phyloP scores from a whole-genome alignment of 257 asterid genomes.

The Verbascum thapsus region DNA sequence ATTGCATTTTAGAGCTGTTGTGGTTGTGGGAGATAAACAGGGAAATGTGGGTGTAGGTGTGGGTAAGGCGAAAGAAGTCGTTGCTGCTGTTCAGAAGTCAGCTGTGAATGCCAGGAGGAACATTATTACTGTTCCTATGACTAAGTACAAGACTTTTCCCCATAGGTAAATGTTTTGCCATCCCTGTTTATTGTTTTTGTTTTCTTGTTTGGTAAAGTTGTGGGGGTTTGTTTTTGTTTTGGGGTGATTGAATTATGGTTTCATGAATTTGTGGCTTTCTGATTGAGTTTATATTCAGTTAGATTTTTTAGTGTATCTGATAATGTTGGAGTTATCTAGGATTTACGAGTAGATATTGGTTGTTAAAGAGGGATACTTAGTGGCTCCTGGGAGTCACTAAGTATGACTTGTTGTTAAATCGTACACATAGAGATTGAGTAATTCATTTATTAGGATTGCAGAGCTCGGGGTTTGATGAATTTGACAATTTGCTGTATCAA shows the following conservation, averaged over 20 bases:
- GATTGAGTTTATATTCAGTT: slow-evolving; percentile 10
- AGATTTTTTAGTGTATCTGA: slow-evolving; percentile 11
- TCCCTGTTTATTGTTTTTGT: background rate
- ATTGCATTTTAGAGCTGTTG: slow-evolving; percentile 80
- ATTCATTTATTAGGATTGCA: background rate
- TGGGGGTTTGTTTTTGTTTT: background rate
- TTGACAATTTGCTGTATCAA: background rate
- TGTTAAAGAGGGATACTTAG: too few species aligned
- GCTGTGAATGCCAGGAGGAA: slow-evolving; percentile 89
- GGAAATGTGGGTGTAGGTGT: slow-evolving; percentile 96
- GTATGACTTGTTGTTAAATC: background rate
- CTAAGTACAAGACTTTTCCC: slow-evolving; percentile 88
- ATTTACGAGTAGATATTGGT: background rate
- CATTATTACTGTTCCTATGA: slow-evolving; percentile 74
- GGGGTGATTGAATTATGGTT: slow-evolving; percentile 5
- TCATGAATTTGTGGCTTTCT: background rate
- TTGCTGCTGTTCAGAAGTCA: slow-evolving; percentile 82
- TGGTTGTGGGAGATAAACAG: slow-evolving; percentile 86
- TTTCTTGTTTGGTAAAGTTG: background rate
- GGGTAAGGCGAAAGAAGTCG: slow-evolving; percentile 89
- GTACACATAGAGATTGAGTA: background rate
- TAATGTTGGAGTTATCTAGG: slow-evolving; percentile 11
- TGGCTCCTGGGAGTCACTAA: too few species aligned
- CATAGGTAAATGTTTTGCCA: slow-evolving; percentile 55
- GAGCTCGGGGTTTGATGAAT: background rate